Evolutionary conservation across 352 stramenopile genomes (phyloP).

Genomic region (Phytophthora capsici): DNA sequence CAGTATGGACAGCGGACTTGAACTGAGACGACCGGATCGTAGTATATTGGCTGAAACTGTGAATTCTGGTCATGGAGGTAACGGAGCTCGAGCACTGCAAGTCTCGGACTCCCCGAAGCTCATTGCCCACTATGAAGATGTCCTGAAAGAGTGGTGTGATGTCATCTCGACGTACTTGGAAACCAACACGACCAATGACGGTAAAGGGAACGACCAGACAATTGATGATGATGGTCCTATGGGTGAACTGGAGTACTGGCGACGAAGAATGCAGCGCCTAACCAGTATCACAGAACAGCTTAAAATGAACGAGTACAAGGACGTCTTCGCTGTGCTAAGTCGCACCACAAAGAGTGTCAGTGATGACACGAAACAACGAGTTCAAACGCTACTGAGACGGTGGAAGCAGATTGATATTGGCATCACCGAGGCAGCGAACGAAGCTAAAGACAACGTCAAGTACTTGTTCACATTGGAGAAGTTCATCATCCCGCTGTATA

Average conservation of each 20-base stretch:
- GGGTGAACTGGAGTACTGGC: slow-evolving; percentile 98
- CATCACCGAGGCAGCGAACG: slow-evolving; percentile 98
- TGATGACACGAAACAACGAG: slow-evolving; percentile 92
- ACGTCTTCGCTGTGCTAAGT: slow-evolving; percentile 94
- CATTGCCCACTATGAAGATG: slow-evolving; percentile 94
- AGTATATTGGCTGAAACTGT: slow-evolving; percentile 72
- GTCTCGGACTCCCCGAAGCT: slow-evolving; percentile 89
- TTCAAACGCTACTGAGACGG: slow-evolving; percentile 92
- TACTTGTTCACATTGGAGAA: slow-evolving; percentile 99
- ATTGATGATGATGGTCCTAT: slow-evolving; percentile 94
- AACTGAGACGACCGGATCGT: slow-evolving; percentile 89
- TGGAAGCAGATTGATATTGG: slow-evolving; percentile 99
- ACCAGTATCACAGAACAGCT: slow-evolving; percentile 99
- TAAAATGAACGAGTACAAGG: slow-evolving; percentile 96
- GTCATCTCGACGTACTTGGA: slow-evolving; percentile 95
- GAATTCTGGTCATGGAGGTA: slow-evolving; percentile 43
- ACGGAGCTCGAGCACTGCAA: slow-evolving; percentile 66
- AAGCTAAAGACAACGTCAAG: slow-evolving; percentile 99
- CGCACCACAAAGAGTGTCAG: slow-evolving; percentile 85
- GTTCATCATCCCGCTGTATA: slow-evolving; percentile 92
- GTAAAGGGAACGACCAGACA: slow-evolving; percentile 66
- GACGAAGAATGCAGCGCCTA: slow-evolving; percentile 96
- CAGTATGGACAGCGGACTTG: slow-evolving; percentile 95
- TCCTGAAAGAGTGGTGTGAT: slow-evolving; percentile 98
- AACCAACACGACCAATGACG: slow-evolving; percentile 78